phyloP scores from a whole-genome alignment of 805 yeast species.

The Candida anglica region DNA sequence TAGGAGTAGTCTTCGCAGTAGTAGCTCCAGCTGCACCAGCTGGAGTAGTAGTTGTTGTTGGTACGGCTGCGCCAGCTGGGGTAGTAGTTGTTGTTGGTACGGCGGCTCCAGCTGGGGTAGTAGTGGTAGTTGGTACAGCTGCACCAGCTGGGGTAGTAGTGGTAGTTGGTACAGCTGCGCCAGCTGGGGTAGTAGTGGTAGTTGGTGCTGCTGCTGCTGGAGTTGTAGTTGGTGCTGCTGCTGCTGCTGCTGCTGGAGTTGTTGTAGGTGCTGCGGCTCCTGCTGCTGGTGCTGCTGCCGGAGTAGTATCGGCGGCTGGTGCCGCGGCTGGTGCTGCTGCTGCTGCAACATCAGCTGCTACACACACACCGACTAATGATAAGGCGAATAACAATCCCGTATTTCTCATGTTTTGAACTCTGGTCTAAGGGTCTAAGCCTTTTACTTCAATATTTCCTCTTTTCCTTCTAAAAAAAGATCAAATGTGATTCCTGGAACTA shows the following conservation, averaged over 20 bases:
- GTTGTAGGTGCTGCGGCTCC: conserved; percentile 15
- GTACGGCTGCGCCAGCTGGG: conserved; percentile 13
- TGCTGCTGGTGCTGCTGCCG: conserved; percentile 14
- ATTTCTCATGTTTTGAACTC: no score
- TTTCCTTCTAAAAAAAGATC: no score
- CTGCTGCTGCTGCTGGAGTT: conserved; percentile 12
- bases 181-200: conserved; percentile 10
- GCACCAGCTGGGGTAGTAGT: conserved; percentile 14
- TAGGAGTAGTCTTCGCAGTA: conserved; percentile 11
- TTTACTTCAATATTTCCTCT: no score
- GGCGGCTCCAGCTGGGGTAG: conserved; percentile 14
- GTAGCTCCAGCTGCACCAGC: conserved; percentile 12
- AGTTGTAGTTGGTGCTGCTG: conserved; percentile 14
- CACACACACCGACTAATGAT: no score
- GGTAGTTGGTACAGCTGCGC: conserved; percentile 11
- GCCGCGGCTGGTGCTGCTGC: conserved; percentile 12
- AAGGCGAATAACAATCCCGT: no score
- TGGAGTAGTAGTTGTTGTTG: conserved; percentile 11
- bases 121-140: conserved; percentile 13
- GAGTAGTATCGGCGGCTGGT: conserved; percentile 13
- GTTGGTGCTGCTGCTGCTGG: conserved; percentile 12
- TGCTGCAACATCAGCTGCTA: conserved; percentile 13
- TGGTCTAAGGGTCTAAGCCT: no score
- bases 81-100: conserved; percentile 13
- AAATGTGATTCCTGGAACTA: no score